Evolutionary conservation across 2,329 filamentous ascomycete genomes (phyloP).

Genomic region (Aspergillus sp.): DNA sequence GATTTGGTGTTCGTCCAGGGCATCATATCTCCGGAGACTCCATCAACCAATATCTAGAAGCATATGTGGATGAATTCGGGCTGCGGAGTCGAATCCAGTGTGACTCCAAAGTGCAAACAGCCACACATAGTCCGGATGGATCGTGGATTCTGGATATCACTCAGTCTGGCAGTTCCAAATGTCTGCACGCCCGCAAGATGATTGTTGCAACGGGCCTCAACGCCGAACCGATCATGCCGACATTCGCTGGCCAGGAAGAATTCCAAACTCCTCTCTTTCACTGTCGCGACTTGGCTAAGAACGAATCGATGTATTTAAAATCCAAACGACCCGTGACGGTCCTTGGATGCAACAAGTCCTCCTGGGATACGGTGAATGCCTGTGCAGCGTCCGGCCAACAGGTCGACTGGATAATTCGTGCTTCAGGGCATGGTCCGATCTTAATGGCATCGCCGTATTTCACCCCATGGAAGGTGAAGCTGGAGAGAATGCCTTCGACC

Average conservation of each 20-base stretch:
- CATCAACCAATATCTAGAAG: slow-evolving; percentile 46
- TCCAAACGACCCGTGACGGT: slow-evolving; percentile 38
- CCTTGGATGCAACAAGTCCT: slow-evolving; percentile 60
- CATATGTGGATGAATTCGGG: slow-evolving; percentile 40
- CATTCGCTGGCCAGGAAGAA: slow-evolving; percentile 42
- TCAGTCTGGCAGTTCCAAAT: slow-evolving; percentile 38
- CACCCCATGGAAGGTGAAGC: slow-evolving; percentile 56
- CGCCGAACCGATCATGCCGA: slow-evolving; percentile 46
- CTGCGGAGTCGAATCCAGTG: not conserved
- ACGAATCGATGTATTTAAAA: slow-evolving; percentile 10
- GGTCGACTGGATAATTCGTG: not conserved
- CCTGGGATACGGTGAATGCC: slow-evolving; percentile 61
- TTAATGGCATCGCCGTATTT: slow-evolving; percentile 58
- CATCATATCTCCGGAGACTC: slow-evolving; percentile 47
- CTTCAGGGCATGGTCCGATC: slow-evolving; percentile 46
- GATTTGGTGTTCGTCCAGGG: slow-evolving; percentile 35
- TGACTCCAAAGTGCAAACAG: not conserved
- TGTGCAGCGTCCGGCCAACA: slow-evolving; percentile 52
- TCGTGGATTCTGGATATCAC: slow-evolving; percentile 8
- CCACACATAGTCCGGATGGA: not conserved
- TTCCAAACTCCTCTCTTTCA: slow-evolving; percentile 50
- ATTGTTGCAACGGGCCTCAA: slow-evolving; percentile 55
- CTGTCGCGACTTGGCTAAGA: slow-evolving; percentile 40
- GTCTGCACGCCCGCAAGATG: slow-evolving; percentile 43
- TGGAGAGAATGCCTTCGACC: slow-evolving; percentile 59